Base-by-base conservation (phyloP, 2,329 filamentous ascomycete genomes). In the Purpureocillium takamizusanense region DNA sequence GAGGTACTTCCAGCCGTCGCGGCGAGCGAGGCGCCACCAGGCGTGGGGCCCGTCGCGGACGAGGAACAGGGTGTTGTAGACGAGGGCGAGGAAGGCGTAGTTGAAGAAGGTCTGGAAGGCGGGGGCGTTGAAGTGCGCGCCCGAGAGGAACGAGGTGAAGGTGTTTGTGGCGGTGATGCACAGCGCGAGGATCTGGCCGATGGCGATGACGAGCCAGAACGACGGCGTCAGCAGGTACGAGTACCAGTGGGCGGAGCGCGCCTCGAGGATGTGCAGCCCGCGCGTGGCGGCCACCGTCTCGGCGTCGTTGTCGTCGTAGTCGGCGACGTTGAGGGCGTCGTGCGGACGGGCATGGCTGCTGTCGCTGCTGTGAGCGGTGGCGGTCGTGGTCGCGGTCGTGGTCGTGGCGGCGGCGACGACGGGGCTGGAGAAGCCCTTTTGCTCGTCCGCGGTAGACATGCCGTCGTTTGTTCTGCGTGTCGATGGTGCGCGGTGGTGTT, bases 41-140 rank as follows among this genome's bases (percentile, higher is more conserved):
- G 75, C 76, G 52, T 76, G 78, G 50, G 79, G 71, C 4, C 92
- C 90, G 55, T 94, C 86, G 49, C 75, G 74, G 67, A 86, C 84
- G 27, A 95, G 64, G 12, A 86, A 88, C 53, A 84, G 78, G 30
- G 78, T 72, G 17, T 86, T 83, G 69, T 94, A 98, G 56, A 95
- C 76, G 42, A 86, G 40, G 44, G 82, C 82, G 46, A 98, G 74
- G 36, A 95, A 65, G 32, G 88, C 73, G 63, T 98, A 98, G 65
- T 92, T 95, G 74, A 95, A 94, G 53, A 97, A 76, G 23, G 86
- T 87, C 66, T 98, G 92, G 68, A 97, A 95, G 39, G 92, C 87
- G 7, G 92, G 92, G 49, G 97, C 94, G 44, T 77, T 87, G 48
- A 83, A 89, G 36, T 79, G 74, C 5, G 65, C 61, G 9, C 59